phyloP scores from a whole-genome alignment of 2,329 filamentous ascomycete genomes.

The Emergomyces orientalis region DNA sequence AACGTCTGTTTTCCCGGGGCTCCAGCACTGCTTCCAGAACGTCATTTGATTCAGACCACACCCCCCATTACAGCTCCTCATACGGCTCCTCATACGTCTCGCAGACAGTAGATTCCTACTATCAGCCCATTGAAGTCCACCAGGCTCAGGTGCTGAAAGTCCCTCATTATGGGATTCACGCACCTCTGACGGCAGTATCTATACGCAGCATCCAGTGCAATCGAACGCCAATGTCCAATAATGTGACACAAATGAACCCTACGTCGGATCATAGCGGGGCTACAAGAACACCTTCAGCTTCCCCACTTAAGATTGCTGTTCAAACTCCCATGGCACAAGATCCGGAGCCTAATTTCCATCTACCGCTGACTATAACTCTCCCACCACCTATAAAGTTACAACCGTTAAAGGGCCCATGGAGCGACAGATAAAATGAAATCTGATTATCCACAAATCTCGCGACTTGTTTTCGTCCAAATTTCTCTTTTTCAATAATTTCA shows the following conservation, averaged over 20 bases:
- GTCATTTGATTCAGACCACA: not conserved
- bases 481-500: not conserved
- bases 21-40: not conserved
- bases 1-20: not conserved
- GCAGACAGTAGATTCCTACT: not conserved
- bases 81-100: not conserved
- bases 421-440: not conserved
- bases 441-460: not conserved
- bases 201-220: slow-evolving; percentile 1
- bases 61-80: not conserved
- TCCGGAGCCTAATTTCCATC: not conserved
- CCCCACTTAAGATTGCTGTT: not conserved
- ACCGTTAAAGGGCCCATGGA: not conserved
- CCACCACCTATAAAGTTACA: not conserved
- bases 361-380: not conserved
- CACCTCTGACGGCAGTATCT: not conserved
- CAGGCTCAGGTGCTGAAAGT: slow-evolving; percentile 1
- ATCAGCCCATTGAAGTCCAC: not conserved
- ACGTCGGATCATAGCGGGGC: not conserved
- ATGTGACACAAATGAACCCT: not conserved
- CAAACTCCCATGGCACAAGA: not conserved
- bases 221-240: not conserved
- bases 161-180: not conserved
- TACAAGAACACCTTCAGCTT: not conserved
- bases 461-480: not conserved